phyloP scores from a whole-genome alignment of 2,329 filamentous ascomycete species.

The Fusarium lateritium region DNA sequence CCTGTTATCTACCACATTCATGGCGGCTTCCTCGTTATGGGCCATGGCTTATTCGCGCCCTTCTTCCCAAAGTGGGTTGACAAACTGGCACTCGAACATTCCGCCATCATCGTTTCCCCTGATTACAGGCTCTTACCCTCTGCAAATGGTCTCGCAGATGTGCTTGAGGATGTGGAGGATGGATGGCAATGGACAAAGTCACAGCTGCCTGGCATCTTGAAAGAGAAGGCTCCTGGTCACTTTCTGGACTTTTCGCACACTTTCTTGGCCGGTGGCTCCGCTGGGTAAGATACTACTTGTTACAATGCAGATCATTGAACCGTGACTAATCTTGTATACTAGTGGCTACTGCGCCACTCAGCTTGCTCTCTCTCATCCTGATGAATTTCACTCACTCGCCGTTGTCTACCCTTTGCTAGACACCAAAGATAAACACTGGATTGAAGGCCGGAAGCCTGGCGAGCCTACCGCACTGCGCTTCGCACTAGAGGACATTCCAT shows the following conservation, averaged over 20 bases:
- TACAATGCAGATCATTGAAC: rapidly evolving
- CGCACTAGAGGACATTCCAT: slow-evolving; percentile 23
- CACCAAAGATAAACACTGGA: slow-evolving; percentile 34
- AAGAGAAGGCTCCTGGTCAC: slow-evolving; percentile 19
- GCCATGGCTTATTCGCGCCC: slow-evolving; percentile 36
- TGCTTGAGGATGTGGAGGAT: slow-evolving; percentile 48
- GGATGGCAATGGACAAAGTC: slow-evolving; percentile 47
- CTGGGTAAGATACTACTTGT: slow-evolving; percentile 24
- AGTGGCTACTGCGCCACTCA: slow-evolving; percentile 46
- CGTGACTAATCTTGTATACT: background rate
- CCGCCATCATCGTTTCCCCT: slow-evolving; percentile 46
- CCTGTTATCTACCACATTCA: slow-evolving; percentile 47
- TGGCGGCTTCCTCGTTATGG: slow-evolving; percentile 48
- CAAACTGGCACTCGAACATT: slow-evolving; percentile 43
- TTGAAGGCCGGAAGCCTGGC: slow-evolving; percentile 10
- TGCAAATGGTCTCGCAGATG: slow-evolving; percentile 45
- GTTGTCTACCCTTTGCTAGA: slow-evolving; percentile 44
- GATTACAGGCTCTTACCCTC: slow-evolving; percentile 48
- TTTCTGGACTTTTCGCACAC: slow-evolving; percentile 29
- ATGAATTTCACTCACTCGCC: slow-evolving; percentile 36
- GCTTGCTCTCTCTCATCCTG: slow-evolving; percentile 42
- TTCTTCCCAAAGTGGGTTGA: slow-evolving; percentile 47
- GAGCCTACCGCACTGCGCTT: slow-evolving; percentile 32
- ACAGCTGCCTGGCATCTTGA: background rate
- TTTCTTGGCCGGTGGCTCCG: slow-evolving; percentile 39